Evolutionary conservation across 495 filamentous ascomycete genomes (phyloP).

Genomic region (Geopyxis carbonaria): DNA sequence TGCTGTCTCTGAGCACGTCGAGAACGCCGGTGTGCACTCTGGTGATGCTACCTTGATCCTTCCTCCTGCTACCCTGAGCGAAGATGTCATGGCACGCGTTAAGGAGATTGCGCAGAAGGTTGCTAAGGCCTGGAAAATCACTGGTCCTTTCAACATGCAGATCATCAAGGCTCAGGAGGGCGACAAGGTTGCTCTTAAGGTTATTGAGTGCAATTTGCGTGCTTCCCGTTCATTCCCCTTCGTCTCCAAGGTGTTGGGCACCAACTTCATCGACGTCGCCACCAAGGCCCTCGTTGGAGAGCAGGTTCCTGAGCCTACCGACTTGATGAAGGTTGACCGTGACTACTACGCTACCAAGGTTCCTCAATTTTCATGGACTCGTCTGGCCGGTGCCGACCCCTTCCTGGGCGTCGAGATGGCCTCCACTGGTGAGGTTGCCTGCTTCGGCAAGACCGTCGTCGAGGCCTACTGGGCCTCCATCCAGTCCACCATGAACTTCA

Average conservation of each 20-base stretch:
- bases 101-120: constrained; percentile 95
- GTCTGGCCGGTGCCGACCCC: constrained; percentile 92
- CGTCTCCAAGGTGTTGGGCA: constrained; percentile 87
- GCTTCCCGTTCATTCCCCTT: constrained; percentile 97
- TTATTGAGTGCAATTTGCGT: constrained; percentile 96
- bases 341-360: constrained; percentile 95
- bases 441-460: constrained; percentile 86
- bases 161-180: constrained; percentile 80
- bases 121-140: constrained; percentile 91
- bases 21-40: constrained; percentile 95
- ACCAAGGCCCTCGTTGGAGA: constrained; percentile 82
- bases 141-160: constrained; percentile 98
- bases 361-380: constrained; percentile 95
- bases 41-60: constrained; percentile 92
- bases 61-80: constrained; percentile 65
- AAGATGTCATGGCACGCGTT: constrained; percentile 58
- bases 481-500: constrained; percentile 99
- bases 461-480: constrained; percentile 96
- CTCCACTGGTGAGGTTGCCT: constrained; percentile 92
- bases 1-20: constrained; percentile 91
- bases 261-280: constrained; percentile 93
- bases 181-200: constrained; percentile 68
- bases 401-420: constrained; percentile 98
- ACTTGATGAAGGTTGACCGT: constrained; percentile 75
- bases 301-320: constrained; percentile 68